Conservation (phyloP, 352 stramenopile species). For the Phytopythium vexans region DNA sequence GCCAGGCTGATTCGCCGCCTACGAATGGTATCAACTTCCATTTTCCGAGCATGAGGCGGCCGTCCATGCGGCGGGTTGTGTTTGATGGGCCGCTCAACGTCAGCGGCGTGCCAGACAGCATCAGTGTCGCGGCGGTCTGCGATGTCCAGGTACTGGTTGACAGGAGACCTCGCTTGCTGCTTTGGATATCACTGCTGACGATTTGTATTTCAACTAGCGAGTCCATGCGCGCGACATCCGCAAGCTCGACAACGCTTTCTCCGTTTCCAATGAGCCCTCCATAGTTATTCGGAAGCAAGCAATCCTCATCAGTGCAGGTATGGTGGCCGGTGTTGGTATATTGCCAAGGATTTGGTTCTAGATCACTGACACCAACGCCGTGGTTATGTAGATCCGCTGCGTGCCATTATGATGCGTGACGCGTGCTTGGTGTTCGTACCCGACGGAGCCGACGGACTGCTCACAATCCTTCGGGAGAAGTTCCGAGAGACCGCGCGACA, state of each 20-base stretch:
- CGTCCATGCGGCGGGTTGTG: background rate
- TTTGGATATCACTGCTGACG: background rate
- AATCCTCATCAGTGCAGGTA: constrained; percentile 73
- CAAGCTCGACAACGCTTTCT: constrained; percentile 71
- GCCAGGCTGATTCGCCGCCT: background rate
- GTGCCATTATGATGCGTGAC: constrained; percentile 73
- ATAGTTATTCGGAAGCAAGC: constrained; percentile 77
- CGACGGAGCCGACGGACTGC: constrained; percentile 50
- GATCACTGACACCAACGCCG: background rate
- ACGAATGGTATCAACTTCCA: background rate
- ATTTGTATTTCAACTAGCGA: constrained; percentile 20
- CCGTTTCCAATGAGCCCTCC: constrained; percentile 68
- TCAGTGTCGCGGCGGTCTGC: constrained; percentile 30
- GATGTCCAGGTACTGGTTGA: constrained; percentile 30
- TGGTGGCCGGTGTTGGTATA: background rate
- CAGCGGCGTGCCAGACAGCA: constrained; percentile 8
- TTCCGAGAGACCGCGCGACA: constrained; percentile 49
- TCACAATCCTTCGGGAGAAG: constrained; percentile 63
- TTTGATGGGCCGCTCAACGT: background rate
- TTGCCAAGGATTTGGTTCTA: no score
- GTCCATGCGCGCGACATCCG: constrained; percentile 78
- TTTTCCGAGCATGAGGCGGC: background rate
- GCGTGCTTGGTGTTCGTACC: constrained; percentile 57
- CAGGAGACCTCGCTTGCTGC: constrained; percentile 1
- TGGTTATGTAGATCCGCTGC: constrained; percentile 42